Evolutionary conservation across 1,284 basidiomycete genomes (phyloP), one percentile per base, ranked within the genome.

Genomic region (Irpex rosettiformis): DNA sequence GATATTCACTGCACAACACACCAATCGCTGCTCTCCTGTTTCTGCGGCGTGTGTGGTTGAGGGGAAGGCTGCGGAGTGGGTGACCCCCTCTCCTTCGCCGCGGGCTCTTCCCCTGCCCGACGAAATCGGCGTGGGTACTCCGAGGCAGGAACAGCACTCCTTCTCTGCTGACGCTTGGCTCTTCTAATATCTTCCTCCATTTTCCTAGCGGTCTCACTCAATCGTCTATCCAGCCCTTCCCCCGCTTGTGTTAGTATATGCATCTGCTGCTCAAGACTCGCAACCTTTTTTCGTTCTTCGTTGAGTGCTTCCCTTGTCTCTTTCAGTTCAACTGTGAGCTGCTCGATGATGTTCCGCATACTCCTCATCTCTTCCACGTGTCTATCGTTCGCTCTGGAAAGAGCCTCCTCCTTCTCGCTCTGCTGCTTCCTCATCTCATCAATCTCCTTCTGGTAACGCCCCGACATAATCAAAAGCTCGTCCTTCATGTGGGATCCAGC

Each of bases 391-490:
- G 27, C 48, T 10, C 22, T 25, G 8, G 11, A 25, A 7, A 51
- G 27, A 3, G 25, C 27, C 25, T 25, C 48, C 16, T 18, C 22
- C 25, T 51, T 11, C 27, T 51, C n/a, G 11, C 27, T 8, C 48
- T 28, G 48, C 18, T 24, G 22, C 3, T 51, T 51, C 25, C 13
- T 28, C 11, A 64, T 53, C 29, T 60, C 62, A 18, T 58, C 45
- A 21, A 64, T 24, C 48, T 64, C 62, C 42, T 57, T 43, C 33
- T 42, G 58, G 61, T 63, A 52, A 51, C 57, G 61, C 40, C 56
- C 55, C 16, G 55, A 53, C 48, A 56, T 60, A 49, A 13, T 48
- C 54, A n/a, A 63, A 58, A 21, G 60, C 45, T 49, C 53, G 28
- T 24, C 33, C 43, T 49, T 37, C 18, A 65, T 52, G 21, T 61